Percentiles rank a stretch among this genome's conserved stretches.
Evolutionary conservation across 1,139 yeast genomes (phyloP).

Genomic region (Nakaseomyces sp.): DNA sequence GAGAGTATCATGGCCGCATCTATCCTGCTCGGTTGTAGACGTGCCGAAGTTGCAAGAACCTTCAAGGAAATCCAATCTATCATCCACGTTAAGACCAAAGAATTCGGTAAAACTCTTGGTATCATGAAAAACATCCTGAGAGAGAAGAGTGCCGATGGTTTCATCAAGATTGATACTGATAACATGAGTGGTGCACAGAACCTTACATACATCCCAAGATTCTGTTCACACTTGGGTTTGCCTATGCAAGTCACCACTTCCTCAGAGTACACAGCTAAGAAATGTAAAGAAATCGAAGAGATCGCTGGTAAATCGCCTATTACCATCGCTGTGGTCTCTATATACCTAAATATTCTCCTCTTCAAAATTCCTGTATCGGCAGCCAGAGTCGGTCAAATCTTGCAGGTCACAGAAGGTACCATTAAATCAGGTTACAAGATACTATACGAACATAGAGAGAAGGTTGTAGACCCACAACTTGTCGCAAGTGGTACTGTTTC

Average conservation of each 20-base stretch:
- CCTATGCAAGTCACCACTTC: conserved; percentile 81
- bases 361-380: conserved; percentile 67
- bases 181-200: conserved; percentile 80
- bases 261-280: conserved; percentile 85
- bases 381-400: conserved; percentile 75
- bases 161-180: conserved; percentile 38
- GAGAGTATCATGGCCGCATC: conserved; percentile 97
- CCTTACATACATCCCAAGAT: conserved; percentile 89
- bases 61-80: conserved; percentile 94
- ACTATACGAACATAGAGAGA: conserved; percentile 63
- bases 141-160: conserved; percentile 45
- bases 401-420: conserved; percentile 98
- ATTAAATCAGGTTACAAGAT: conserved; percentile 87
- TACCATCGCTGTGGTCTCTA: conserved; percentile 95
- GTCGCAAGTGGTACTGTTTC: conserved; percentile 60
- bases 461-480: conserved; percentile 75
- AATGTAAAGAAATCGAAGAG: conserved; percentile 85
- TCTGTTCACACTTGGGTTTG: conserved; percentile 89
- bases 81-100: conserved; percentile 89
- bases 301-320: conserved; percentile 96
- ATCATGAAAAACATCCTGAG: conserved; percentile 70
- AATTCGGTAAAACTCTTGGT: conserved; percentile 81
- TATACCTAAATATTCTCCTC: conserved; percentile 81
- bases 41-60: conserved; percentile 89
- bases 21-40: conserved; percentile 87